Conservation (phyloP, 2,329 filamentous ascomycete genomes). For the Aspergillus pseudoviridinutans region DNA sequence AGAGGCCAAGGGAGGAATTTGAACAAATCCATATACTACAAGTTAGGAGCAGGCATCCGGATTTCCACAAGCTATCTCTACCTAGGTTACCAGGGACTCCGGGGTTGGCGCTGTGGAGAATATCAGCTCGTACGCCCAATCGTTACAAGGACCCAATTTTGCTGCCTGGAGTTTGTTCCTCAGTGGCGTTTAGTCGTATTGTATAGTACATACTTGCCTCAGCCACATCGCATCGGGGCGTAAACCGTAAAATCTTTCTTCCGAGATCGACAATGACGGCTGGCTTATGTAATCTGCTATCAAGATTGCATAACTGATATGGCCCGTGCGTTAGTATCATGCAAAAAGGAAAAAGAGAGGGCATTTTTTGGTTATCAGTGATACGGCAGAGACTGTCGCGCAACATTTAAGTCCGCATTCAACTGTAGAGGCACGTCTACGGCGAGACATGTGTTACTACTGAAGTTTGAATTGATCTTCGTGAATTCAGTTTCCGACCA, state of each 20-base stretch:
- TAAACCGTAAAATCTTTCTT: slow-evolving; percentile 1
- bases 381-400: background rate
- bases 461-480: background rate
- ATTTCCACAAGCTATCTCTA: slow-evolving; percentile 2
- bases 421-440: background rate
- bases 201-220: background rate
- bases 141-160: background rate
- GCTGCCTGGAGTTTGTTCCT: background rate
- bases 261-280: background rate
- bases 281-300: slow-evolving; percentile 10
- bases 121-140: background rate
- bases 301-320: slow-evolving; percentile 1
- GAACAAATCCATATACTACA: background rate
- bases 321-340: slow-evolving; percentile 21
- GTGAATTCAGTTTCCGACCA: slow-evolving; percentile 9
- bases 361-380: background rate
- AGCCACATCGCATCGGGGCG: background rate
- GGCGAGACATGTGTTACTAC: background rate
- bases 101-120: background rate
- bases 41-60: slow-evolving; percentile 2
- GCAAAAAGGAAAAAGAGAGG: slow-evolving; percentile 12
- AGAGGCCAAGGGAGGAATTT: background rate
- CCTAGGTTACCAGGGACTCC: background rate
- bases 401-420: background rate
- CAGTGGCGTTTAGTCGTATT: background rate